Base-by-base conservation (phyloP, 1,139 yeast genomes). In the Insectozyma bohioensis region DNA sequence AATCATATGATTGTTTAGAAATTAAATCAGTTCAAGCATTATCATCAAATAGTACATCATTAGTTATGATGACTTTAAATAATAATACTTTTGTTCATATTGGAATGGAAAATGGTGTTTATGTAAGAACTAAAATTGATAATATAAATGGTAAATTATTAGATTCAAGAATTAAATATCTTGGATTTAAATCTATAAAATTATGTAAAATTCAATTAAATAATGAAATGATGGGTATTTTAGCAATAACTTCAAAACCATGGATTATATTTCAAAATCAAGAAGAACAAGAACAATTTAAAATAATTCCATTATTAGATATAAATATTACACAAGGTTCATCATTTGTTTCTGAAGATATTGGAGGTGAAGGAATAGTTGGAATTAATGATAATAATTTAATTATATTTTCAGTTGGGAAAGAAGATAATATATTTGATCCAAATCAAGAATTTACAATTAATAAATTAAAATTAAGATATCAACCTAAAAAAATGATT, bases 71-170 rank as follows among this genome's bases (percentile, higher is more conserved):
- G 12, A 33, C 44, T 6, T 20, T 12, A 8, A 21, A 22, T 2
- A 41, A 40, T 19, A 34, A 36, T 12, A 41, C 42, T 36, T 40
- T 41, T 12, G 70, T 85, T 6, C 95, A 88, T 55, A 74, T 87
- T 32, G 97, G 97, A 1, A 68, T 90, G 67, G 73, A 66, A 16
- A 86, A 80, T 53, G 98, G 98, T 20, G 76, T 88, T 1, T 86
- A 84, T 57, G 80, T 82, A 3, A 65, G 81, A 19, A 75, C 87
- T 1, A 62, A 63, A 6, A 48, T 87, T 20, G 86, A 84, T 47
- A 54, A 58, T 1, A 51, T 65, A 3, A 67, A 81, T 3, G 97
- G 95, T 1, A 73, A 74, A 31, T 58, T 90, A 10, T 64, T 77
- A 1, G 83, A 82, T 42, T 76, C 90, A 0, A 66, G 85, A 43